Evolutionary conservation across 768 basidiomycete species (phyloP).

Genomic region (Tephrocybe sp.): DNA sequence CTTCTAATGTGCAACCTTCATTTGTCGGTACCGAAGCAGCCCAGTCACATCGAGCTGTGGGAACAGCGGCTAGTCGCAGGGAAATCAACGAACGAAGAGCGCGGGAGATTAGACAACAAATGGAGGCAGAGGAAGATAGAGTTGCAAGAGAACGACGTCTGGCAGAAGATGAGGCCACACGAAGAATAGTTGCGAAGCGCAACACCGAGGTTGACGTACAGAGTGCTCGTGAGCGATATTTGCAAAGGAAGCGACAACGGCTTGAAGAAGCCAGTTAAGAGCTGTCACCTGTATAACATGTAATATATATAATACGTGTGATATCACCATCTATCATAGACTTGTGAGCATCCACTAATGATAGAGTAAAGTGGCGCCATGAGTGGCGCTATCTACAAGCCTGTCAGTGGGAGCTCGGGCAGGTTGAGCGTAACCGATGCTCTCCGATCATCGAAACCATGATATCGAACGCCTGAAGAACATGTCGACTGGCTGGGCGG

Average conservation of each 20-base stretch:
- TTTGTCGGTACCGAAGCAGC: constrained; percentile 28
- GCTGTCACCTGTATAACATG: constrained; percentile 11
- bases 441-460: constrained; percentile 42
- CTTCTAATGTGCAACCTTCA: constrained; percentile 21
- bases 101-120: constrained; percentile 73
- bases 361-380: neutral
- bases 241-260: constrained; percentile 76
- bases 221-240: constrained; percentile 70
- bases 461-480: constrained; percentile 50
- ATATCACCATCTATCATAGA: too few relatives aligned
- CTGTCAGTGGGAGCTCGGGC: constrained; percentile 18
- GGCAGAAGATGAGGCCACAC: constrained; percentile 61
- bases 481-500: constrained; percentile 48
- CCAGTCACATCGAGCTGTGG: constrained; percentile 72
- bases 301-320: constrained; percentile 5
- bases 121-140: constrained; percentile 71
- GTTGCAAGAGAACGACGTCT: constrained; percentile 52
- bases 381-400: too few relatives aligned
- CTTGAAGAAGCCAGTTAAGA: constrained; percentile 43
- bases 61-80: constrained; percentile 71
- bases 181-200: constrained; percentile 65
- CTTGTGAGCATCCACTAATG: constrained; percentile 4
- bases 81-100: constrained; percentile 86
- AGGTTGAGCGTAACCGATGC: constrained; percentile 24
- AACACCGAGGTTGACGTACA: constrained; percentile 75